These are phyloP conservation scores for Colletotrichum acutatum DNA, from an alignment of 2,329 filamentous ascomycete genomes.

Conservation along the genomic window DNA sequence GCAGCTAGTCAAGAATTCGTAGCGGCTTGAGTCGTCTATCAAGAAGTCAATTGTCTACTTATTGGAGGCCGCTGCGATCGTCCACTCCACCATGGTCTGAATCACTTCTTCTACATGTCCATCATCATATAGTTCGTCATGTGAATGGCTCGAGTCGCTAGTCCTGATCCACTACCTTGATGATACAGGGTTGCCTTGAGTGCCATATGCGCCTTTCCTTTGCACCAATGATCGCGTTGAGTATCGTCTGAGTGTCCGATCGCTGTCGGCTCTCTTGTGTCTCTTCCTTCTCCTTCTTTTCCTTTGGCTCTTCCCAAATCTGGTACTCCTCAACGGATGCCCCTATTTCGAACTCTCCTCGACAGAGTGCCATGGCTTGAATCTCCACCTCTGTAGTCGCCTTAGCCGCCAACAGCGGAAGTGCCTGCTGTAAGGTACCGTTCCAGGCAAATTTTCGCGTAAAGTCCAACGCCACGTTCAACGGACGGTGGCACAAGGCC, in stretches of 20 bases:
- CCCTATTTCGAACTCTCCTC: slow-evolving; percentile 84
- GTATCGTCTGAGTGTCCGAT: slow-evolving; percentile 66
- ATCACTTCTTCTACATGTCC: slow-evolving; percentile 14
- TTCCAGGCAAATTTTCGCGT: slow-evolving; percentile 87
- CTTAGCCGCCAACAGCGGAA: slow-evolving; percentile 71
- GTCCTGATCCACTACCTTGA: slow-evolving; percentile 62
- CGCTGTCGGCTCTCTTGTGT: slow-evolving; percentile 49
- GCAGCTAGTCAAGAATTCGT: neutral
- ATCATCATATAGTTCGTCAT: slow-evolving; percentile 25
- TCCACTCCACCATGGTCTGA: slow-evolving; percentile 12
- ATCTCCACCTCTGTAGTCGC: slow-evolving; percentile 70
- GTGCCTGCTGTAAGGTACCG: slow-evolving; percentile 80
- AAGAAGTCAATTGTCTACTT: slow-evolving; percentile 27
- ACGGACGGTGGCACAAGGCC: slow-evolving; percentile 77
- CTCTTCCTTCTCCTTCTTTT: slow-evolving; percentile 43
- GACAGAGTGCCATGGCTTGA: slow-evolving; percentile 79
- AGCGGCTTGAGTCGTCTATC: neutral
- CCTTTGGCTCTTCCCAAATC: slow-evolving; percentile 53
- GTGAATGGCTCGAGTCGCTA: slow-evolving; percentile 18
- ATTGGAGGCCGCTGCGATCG: slow-evolving; percentile 10
- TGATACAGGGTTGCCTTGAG: slow-evolving; percentile 64
- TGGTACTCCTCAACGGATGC: slow-evolving; percentile 85
- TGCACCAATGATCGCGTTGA: slow-evolving; percentile 68
- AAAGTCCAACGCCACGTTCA: slow-evolving; percentile 80
- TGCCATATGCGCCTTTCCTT: slow-evolving; percentile 74